These are phyloP conservation scores for Quercus suber DNA, from an alignment of 306 rosid species.

Conservation along the genomic window DNA sequence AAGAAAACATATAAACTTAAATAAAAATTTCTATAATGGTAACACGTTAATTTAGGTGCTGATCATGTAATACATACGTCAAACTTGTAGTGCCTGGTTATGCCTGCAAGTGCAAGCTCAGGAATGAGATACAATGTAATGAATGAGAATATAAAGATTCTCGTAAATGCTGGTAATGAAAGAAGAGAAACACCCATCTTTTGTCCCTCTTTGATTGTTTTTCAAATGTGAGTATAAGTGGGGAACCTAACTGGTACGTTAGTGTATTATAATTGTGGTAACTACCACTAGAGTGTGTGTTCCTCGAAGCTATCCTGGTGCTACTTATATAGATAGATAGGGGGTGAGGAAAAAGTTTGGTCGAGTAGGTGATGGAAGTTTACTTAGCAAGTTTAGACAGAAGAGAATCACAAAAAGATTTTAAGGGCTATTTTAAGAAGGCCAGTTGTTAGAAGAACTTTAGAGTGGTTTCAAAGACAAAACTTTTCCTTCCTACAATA, in stretches of 20 bases:
- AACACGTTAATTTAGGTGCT: background rate
- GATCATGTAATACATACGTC: slow-evolving; percentile 32
- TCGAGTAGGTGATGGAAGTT: slow-evolving; percentile 22
- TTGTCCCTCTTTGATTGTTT: background rate
- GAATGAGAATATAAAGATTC: slow-evolving; percentile 25
- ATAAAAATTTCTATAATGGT: background rate
- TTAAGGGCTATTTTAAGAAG: background rate
- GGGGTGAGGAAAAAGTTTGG: slow-evolving; percentile 13
- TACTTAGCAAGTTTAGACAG: slow-evolving; percentile 10
- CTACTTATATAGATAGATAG: slow-evolving; percentile 21
- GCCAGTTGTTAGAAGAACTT: slow-evolving; percentile 53
- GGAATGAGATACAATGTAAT: slow-evolving; percentile 19
- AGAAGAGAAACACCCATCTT: slow-evolving; percentile 35
- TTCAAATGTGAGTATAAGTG: too few species aligned
- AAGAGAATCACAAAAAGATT: slow-evolving; percentile 15
- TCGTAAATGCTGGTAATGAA: slow-evolving; percentile 13
- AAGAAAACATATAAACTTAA: background rate
- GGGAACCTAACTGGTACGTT: too few species aligned
- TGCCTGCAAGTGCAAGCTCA: slow-evolving; percentile 44
- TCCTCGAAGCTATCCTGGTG: background rate
- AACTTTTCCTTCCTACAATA: slow-evolving; percentile 5
- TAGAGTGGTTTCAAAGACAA: slow-evolving; percentile 68
- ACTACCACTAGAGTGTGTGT: background rate
- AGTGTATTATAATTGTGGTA: background rate
- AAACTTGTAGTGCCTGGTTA: slow-evolving; percentile 60